Evolutionary conservation across 176 grass and related monocot genomes (phyloP).

Genomic region (Zoysia pacifica): DNA sequence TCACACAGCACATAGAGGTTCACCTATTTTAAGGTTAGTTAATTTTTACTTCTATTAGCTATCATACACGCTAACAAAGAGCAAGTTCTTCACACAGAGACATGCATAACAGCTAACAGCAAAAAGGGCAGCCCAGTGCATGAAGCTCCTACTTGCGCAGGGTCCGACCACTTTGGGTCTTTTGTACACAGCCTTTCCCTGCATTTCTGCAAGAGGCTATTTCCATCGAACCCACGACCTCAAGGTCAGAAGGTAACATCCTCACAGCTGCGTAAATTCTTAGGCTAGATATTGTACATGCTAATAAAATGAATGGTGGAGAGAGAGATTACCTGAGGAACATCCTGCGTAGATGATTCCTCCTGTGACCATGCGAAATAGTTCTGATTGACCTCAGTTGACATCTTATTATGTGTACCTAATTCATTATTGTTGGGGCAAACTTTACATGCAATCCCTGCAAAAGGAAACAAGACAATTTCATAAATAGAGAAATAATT

Average conservation of each 20-base stretch:
- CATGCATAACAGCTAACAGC: background rate
- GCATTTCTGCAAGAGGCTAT: too few relatives aligned
- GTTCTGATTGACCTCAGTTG: constrained; percentile 81
- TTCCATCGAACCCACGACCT: too few relatives aligned
- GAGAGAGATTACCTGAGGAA: constrained; percentile 62
- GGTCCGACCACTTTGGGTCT: too few relatives aligned
- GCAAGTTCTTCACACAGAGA: background rate
- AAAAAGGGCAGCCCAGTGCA: too few relatives aligned
- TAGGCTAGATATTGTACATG: background rate
- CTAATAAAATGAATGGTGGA: background rate
- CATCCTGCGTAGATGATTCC: constrained; percentile 63
- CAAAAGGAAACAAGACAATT: constrained; percentile 25
- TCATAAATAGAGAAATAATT: constrained; percentile 17
- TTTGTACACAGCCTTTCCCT: too few relatives aligned
- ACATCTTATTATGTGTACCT: constrained; percentile 53
- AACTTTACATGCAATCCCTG: constrained; percentile 31
- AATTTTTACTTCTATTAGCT: background rate
- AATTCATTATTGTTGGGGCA: constrained; percentile 35
- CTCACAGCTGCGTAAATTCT: background rate
- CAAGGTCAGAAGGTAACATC: too few relatives aligned
- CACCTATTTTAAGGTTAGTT: background rate
- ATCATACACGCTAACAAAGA: background rate
- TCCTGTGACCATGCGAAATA: constrained; percentile 85
- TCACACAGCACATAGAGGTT: background rate
- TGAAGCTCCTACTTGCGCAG: too few relatives aligned